These are phyloP conservation scores for Pseudoscleropodium purum DNA, from an alignment of 225 moss, liverwort and hornwort genomes.

Conservation along the genomic window DNA sequence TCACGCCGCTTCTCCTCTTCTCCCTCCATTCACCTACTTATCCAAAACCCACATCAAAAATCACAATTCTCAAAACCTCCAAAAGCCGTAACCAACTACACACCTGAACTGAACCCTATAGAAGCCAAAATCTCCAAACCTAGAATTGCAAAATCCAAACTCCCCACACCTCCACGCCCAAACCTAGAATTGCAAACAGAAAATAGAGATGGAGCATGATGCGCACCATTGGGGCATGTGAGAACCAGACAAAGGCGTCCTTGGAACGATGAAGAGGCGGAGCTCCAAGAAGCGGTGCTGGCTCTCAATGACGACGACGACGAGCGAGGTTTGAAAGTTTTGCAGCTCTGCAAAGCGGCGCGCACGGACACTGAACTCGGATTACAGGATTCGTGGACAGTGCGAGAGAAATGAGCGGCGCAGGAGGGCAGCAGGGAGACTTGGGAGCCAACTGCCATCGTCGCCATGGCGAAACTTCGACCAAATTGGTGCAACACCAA, in stretches of 20 bases:
- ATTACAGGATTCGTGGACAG: neutral
- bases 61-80: neutral
- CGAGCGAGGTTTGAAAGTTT: neutral
- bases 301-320: neutral
- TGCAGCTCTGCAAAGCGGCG: neutral
- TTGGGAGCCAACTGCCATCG: neutral
- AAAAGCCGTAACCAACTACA: neutral
- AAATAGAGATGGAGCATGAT: neutral
- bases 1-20: constrained; percentile 31
- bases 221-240: constrained; percentile 14
- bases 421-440: constrained; percentile 12
- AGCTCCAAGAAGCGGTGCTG: constrained; percentile 8
- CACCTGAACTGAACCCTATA: neutral
- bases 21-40: constrained; percentile 11
- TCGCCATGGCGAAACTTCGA: constrained; percentile 4
- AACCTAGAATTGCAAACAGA: neutral
- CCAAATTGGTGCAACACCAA: neutral
- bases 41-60: neutral
- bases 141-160: neutral
- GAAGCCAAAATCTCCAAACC: neutral
- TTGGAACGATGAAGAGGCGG: constrained; percentile 24
- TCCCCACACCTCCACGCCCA: neutral
- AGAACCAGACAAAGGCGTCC: constrained; percentile 28
- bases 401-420: neutral
- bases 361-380: neutral